Base-by-base conservation (phyloP, 805 yeast species). In the fission yeast (Schizosaccharomyces pombe) region DNA sequence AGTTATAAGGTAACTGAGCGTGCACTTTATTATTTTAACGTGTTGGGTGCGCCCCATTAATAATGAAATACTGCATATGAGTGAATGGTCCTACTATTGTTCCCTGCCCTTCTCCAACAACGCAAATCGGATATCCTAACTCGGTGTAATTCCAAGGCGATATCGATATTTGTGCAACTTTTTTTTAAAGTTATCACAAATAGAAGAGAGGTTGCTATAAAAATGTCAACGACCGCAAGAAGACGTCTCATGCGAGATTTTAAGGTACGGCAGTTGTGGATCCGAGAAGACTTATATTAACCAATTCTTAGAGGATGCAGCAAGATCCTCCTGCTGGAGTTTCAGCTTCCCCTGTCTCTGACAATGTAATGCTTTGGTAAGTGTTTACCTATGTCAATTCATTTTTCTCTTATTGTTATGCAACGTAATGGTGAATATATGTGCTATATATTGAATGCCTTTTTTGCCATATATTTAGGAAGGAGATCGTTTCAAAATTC, bases 281-380 rank as follows among this genome's bases (percentile, higher is more conserved):
- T n/a, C n/a, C 5, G 37, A 5, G 24, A 19, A 34, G 31, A n/a
- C 16, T 11, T 16, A 5, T 12, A 34, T 11, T 9, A 24, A 52
- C 24, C 14, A 4, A 54, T 39, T 30, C 11, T 39, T 57, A 78
- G 80, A 80, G 97, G 62, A 87, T 91, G 81, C 95, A 91, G 68
- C 91, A 82, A 70, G 98, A 91, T 67, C 91, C 97, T 11, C 95
- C 98, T 26, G 91, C 94, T 32, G 98, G 98, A 14, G 94, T 91
- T 9, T 84, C 95, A 4, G 98, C 98, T 0, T 84, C 95, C 4
- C 98, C 98, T 3, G 75, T 89, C 54, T 86, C 97, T 3, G 97
- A 91, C 65, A 91, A 91, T 63, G 96, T 91, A 54, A 86, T 91
- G 95, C 76, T 84, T 37, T 91, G 98, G 76, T 62, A 57, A 68